A percentile compares a stretch with the other conserved stretches of the same genome.
These are phyloP conservation scores for Cystoderma amianthinum DNA, from an alignment of 768 basidiomycete genomes.

Conservation along the genomic window DNA sequence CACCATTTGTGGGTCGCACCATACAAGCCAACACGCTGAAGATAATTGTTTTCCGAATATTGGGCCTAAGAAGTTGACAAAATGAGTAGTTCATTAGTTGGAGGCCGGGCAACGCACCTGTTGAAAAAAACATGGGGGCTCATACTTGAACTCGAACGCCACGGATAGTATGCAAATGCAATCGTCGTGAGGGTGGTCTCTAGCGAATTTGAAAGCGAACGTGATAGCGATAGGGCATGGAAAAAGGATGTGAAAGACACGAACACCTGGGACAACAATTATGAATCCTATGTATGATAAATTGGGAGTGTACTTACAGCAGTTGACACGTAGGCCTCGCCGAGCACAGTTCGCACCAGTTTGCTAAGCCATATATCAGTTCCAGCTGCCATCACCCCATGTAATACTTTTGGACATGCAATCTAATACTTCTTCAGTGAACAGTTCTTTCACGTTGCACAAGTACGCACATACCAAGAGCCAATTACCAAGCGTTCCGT, in stretches of 20 bases:
- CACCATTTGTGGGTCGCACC: slow-evolving; percentile 81
- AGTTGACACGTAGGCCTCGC: slow-evolving; percentile 46
- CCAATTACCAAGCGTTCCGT: slow-evolving; percentile 24
- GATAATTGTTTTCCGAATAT: slow-evolving; percentile 27
- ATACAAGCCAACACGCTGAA: slow-evolving; percentile 77
- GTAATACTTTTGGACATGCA: slow-evolving; percentile 64
- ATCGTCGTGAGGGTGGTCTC: slow-evolving; percentile 82
- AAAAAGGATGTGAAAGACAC: slow-evolving; percentile 85
- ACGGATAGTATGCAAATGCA: slow-evolving; percentile 76
- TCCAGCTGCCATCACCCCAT: slow-evolving; percentile 68
- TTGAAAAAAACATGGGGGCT: slow-evolving; percentile 32
- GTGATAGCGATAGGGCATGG: slow-evolving; percentile 74
- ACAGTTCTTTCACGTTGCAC: slow-evolving; percentile 1
- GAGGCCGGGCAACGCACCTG: too few species aligned
- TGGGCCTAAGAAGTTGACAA: slow-evolving; percentile 25
- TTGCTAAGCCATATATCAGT: slow-evolving; percentile 73
- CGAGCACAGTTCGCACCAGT: slow-evolving; percentile 51
- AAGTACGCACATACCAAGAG: slow-evolving; percentile 54
- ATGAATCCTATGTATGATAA: slow-evolving; percentile 2
- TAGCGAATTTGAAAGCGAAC: slow-evolving; percentile 88
- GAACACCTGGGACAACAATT: slow-evolving; percentile 53
- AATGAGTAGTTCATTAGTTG: too few species aligned
- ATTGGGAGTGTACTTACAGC: slow-evolving; percentile 45
- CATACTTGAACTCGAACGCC: slow-evolving; percentile 36
- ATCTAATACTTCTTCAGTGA: slow-evolving; percentile 37